Conservation (phyloP, 495 filamentous ascomycete genomes). For the Neurospora sp. region DNA sequence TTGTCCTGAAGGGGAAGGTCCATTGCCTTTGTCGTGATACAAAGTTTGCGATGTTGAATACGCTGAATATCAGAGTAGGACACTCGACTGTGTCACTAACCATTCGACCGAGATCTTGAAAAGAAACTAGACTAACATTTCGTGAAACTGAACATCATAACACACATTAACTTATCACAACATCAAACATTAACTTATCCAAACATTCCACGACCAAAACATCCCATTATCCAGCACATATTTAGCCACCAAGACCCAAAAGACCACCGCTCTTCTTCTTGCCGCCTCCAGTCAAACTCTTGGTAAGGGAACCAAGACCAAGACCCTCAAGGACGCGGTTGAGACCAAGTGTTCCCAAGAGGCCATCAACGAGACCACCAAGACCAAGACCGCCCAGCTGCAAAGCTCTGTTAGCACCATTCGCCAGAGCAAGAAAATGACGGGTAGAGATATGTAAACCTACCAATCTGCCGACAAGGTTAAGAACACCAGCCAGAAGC, state of each 20-base stretch:
- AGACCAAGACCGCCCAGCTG: constrained; percentile 73
- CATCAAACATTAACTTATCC: not conserved
- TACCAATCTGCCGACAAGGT: constrained; percentile 62
- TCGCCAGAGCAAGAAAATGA: not conserved
- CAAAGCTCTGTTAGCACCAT: constrained; percentile 5
- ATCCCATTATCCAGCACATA: not conserved
- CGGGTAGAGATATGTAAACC: constrained; percentile 5
- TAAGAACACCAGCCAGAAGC: constrained; percentile 71
- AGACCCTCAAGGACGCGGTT: constrained; percentile 66
- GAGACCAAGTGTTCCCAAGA: constrained; percentile 73
- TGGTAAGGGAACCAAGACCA: constrained; percentile 50
- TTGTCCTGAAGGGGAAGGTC: not conserved
- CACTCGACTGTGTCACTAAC: not conserved
- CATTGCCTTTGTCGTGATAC: not conserved
- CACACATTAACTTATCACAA: not conserved
- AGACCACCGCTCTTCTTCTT: constrained; percentile 30
- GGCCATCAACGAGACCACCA: constrained; percentile 65
- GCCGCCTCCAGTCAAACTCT: constrained; percentile 35
- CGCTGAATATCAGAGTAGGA: too few species aligned
- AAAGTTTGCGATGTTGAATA: too few species aligned
- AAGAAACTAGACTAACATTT: not conserved
- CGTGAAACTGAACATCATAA: not conserved
- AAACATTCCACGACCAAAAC: not conserved
- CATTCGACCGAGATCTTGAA: not conserved
- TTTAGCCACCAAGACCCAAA: constrained; percentile 17